phyloP scores from a whole-genome alignment of 2,329 filamentous ascomycete genomes.

The Colletotrichum sublineola region DNA sequence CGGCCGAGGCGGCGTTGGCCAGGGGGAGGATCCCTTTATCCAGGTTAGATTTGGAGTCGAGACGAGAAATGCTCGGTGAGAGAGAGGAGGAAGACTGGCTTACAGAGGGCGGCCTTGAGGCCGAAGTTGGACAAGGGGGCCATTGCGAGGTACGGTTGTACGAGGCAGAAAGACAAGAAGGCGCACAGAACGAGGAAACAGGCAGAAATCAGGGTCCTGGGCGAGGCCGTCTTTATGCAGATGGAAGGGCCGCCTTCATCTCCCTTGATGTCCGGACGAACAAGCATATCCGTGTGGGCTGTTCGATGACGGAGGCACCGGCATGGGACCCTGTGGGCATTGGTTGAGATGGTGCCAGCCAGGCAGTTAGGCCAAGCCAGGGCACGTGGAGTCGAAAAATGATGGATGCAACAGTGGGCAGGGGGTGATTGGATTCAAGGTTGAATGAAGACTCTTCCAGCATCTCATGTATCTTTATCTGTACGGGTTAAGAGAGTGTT shows the following conservation, averaged over 20 bases:
- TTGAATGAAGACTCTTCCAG: background rate
- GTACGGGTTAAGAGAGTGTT: background rate
- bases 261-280: background rate
- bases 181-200: background rate
- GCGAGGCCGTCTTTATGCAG: constrained; percentile 17
- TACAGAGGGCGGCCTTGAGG: constrained; percentile 36
- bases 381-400: constrained; percentile 1
- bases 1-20: constrained; percentile 18
- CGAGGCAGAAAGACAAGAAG: background rate
- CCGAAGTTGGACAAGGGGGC: constrained; percentile 12
- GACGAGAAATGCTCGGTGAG: background rate
- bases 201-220: background rate
- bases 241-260: background rate
- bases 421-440: background rate
- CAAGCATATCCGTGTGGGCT: background rate
- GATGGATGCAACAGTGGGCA: background rate
- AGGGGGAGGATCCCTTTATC: constrained; percentile 33
- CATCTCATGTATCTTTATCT: background rate
- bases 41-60: background rate
- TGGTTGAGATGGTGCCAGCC: constrained; percentile 19
- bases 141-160: constrained; percentile 9
- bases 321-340: background rate
- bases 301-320: constrained; percentile 14
- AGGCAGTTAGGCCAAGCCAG: constrained; percentile 14
- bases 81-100: background rate